Evolutionary conservation across 768 basidiomycete genomes (phyloP).

Genomic region (Russula dissimulans): DNA sequence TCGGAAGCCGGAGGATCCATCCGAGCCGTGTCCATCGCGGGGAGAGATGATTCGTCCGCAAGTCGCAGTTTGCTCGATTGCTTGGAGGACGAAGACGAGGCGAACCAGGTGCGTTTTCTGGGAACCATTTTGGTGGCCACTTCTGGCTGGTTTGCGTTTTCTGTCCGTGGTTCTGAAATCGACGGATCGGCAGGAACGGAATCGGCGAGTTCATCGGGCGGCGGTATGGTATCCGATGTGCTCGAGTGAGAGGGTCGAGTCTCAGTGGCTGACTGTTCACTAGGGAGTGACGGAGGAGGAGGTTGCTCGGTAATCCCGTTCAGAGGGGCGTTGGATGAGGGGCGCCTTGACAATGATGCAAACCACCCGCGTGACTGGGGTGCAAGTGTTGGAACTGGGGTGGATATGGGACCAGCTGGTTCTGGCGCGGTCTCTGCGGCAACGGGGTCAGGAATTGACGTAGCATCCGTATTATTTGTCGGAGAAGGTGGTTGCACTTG

Average conservation of each 20-base stretch:
- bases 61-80: not conserved
- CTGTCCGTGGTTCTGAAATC: not conserved
- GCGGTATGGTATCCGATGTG: too few species aligned
- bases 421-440: not conserved
- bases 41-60: not conserved
- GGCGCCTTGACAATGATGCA: slow-evolving; percentile 6
- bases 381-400: not conserved
- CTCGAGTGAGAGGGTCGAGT: not conserved
- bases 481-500: not conserved
- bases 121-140: not conserved
- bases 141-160: not conserved
- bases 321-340: slow-evolving; percentile 4
- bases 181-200: not conserved
- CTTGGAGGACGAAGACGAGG: not conserved
- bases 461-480: not conserved
- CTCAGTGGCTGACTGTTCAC: not conserved
- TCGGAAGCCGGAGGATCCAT: not conserved
- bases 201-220: not conserved
- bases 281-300: not conserved
- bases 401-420: not conserved
- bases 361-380: slow-evolving; percentile 13
- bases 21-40: not conserved
- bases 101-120: slow-evolving; percentile 14
- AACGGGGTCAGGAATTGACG: not conserved
- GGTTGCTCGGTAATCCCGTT: slow-evolving; percentile 1